Evolutionary conservation across 306 rosid genomes (phyloP).

Genomic region (Cyclanthera cordifolia): DNA sequence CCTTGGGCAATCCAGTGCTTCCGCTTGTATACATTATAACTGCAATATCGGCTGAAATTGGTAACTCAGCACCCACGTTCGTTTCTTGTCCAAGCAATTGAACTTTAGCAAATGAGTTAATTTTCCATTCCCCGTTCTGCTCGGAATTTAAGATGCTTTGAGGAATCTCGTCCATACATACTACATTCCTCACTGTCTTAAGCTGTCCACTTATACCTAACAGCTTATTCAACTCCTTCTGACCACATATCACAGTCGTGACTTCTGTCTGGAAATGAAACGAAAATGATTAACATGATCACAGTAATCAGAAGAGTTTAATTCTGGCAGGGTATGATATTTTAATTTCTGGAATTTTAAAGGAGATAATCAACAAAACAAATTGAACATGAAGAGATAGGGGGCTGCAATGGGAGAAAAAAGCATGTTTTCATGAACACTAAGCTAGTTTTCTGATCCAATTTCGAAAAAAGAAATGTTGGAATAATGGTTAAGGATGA

Average conservation of each 20-base stretch:
- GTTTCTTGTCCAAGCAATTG: conserved; percentile 55
- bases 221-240: conserved; percentile 70
- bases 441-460: background rate
- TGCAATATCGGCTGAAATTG: conserved; percentile 72
- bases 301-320: background rate
- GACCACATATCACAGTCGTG: conserved; percentile 80
- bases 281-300: background rate
- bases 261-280: conserved; percentile 67
- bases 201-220: conserved; percentile 56
- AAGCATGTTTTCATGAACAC: background rate
- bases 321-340: background rate
- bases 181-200: conserved; percentile 59
- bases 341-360: background rate
- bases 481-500: background rate
- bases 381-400: background rate
- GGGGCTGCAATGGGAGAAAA: background rate
- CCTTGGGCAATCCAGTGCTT: conserved; percentile 97
- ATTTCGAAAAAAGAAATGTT: no score
- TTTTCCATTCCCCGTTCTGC: conserved; percentile 41
- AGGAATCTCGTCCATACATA: conserved; percentile 71
- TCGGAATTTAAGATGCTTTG: conserved; percentile 34
- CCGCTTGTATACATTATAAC: conserved; percentile 99
- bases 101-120: conserved; percentile 48
- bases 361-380: conserved; percentile 3
- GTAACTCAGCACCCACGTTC: conserved; percentile 58